phyloP scores from a whole-genome alignment of 176 grass and related monocot genomes.

The Musa troglodytarum region DNA sequence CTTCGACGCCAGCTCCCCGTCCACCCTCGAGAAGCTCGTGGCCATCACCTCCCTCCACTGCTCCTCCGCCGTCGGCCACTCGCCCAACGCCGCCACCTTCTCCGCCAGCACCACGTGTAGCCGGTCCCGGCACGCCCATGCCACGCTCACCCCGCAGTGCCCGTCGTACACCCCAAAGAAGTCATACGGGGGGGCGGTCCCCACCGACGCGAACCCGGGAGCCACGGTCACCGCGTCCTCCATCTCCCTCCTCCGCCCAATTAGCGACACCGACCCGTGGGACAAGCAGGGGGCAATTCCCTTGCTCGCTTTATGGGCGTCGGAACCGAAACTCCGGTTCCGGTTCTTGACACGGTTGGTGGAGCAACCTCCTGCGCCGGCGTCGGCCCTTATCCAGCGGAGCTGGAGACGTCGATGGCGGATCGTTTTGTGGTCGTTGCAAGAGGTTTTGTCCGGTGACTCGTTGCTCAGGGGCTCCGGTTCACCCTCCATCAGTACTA shows the following conservation, averaged over 20 bases:
- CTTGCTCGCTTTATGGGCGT: not conserved
- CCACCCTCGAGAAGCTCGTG: conserved; percentile 48
- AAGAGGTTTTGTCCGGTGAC: too few species aligned
- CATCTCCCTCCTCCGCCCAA: conserved; percentile 45
- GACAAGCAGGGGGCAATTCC: not conserved
- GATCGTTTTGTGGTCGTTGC: too few species aligned
- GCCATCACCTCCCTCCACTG: conserved; percentile 40
- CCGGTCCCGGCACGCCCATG: conserved; percentile 31
- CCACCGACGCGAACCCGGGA: not conserved
- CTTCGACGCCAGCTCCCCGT: conserved; percentile 36
- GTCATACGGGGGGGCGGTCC: conserved; percentile 8
- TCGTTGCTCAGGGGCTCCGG: too few species aligned
- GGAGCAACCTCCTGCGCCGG: not conserved
- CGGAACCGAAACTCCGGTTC: not conserved
- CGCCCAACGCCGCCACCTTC: conserved; percentile 16
- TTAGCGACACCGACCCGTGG: conserved; percentile 28
- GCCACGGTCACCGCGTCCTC: conserved; percentile 33
- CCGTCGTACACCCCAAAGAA: conserved; percentile 43
- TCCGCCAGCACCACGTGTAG: conserved; percentile 64
- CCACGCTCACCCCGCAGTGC: conserved; percentile 28
- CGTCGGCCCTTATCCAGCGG: too few species aligned
- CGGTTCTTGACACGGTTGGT: not conserved
- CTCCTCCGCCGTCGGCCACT: not conserved
- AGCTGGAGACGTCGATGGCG: too few species aligned
- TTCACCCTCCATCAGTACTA: too few species aligned